A percentile compares a stretch with the other conserved stretches of the same genome.
phyloP scores from a whole-genome alignment of 306 rosid species.

The Hippophae rhamnoides region DNA sequence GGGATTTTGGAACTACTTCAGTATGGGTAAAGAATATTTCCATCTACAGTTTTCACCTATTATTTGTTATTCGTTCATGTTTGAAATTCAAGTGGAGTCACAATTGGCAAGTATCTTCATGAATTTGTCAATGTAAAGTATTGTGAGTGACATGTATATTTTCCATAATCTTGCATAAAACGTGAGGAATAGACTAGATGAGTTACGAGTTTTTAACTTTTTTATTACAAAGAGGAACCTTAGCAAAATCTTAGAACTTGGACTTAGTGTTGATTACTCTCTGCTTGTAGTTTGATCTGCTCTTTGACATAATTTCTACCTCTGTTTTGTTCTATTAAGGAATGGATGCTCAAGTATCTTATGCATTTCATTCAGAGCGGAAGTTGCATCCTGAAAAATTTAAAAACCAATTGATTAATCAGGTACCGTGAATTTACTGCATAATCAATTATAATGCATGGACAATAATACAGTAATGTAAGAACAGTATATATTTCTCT shows the following conservation, averaged over 20 bases:
- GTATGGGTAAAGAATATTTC: conserved; percentile 71
- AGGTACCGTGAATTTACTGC: conserved; percentile 36
- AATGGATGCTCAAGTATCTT: conserved; percentile 98
- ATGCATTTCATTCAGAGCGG: conserved; percentile 89
- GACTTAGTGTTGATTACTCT: not conserved
- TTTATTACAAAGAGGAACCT: no score
- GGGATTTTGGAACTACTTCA: conserved; percentile 97
- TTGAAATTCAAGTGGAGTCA: no score
- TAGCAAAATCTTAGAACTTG: not conserved
- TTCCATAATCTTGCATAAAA: no score
- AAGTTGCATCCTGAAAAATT: conserved; percentile 88
- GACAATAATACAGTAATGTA: not conserved
- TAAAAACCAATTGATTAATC: conserved; percentile 75
- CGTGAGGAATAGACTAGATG: no score
- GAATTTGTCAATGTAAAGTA: no score
- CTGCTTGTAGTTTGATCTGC: not conserved
- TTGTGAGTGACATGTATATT: no score
- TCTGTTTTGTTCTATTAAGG: conserved; percentile 34
- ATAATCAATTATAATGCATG: not conserved
- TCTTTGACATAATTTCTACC: conserved; percentile 2
- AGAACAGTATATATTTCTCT: not conserved
- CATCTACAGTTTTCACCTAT: conserved; percentile 8
- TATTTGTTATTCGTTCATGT: conserved; percentile 5
- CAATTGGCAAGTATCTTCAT: no score
- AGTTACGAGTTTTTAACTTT: no score